Conservation (phyloP, 768 basidiomycete species). For the Termitomyces eurrhizus region DNA sequence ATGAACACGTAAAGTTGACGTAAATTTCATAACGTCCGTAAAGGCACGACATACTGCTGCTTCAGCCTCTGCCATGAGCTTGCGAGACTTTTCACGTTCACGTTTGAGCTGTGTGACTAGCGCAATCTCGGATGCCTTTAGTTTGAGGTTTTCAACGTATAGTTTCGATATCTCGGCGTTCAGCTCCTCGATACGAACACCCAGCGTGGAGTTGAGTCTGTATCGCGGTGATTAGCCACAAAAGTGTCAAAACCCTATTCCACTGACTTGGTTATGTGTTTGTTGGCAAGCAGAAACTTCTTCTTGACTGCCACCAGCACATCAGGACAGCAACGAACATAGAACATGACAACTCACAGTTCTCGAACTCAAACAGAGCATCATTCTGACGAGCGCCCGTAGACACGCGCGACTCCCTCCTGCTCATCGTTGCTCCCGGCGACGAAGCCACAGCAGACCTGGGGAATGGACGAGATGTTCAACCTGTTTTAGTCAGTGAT, state of each 20-base stretch:
- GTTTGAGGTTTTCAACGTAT: constrained; percentile 76
- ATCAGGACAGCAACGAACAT: constrained; percentile 18
- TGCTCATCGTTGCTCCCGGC: constrained; percentile 42
- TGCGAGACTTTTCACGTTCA: constrained; percentile 73
- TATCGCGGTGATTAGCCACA: background rate
- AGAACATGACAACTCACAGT: constrained; percentile 50
- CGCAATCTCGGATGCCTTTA: constrained; percentile 78
- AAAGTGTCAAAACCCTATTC: background rate
- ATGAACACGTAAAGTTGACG: constrained; percentile 11
- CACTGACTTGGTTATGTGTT: constrained; percentile 83
- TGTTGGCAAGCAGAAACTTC: constrained; percentile 87
- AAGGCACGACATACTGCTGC: constrained; percentile 48
- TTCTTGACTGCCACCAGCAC: constrained; percentile 71
- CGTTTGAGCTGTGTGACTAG: constrained; percentile 73
- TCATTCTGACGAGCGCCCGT: constrained; percentile 69
- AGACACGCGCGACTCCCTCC: constrained; percentile 62
- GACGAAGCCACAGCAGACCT: constrained; percentile 20
- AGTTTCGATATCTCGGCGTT: constrained; percentile 80
- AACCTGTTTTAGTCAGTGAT: constrained; percentile 15
- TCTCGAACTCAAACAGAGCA: constrained; percentile 80
- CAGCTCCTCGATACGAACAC: constrained; percentile 79
- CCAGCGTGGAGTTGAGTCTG: constrained; percentile 83
- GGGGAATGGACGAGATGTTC: constrained; percentile 10
- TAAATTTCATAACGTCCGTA: constrained; percentile 5
- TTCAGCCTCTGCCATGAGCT: constrained; percentile 70